Conservation (phyloP, 768 basidiomycete species). For the Lyophyllum atratum region DNA sequence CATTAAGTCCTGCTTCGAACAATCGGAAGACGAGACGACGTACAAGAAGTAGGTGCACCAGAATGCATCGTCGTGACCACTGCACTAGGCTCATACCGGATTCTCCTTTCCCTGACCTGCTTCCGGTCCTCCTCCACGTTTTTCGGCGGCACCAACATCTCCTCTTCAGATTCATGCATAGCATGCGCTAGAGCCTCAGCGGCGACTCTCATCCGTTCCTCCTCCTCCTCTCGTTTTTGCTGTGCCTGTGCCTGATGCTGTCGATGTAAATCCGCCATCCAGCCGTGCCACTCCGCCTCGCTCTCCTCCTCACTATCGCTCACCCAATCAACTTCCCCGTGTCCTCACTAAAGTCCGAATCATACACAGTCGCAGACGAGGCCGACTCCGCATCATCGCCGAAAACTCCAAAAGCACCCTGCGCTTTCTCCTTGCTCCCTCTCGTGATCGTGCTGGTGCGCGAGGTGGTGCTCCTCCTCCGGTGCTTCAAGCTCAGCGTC, state of each 20-base stretch:
- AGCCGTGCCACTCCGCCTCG: slow-evolving; percentile 69
- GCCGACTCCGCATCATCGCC: slow-evolving; percentile 7
- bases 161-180: not conserved
- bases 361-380: slow-evolving; percentile 12
- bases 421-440: slow-evolving; percentile 17
- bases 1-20: not conserved
- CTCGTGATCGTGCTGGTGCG: slow-evolving; percentile 12
- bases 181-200: slow-evolving; percentile 1
- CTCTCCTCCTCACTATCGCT: slow-evolving; percentile 47
- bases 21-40: slow-evolving; percentile 3
- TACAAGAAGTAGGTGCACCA: not conserved
- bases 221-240: slow-evolving; percentile 10
- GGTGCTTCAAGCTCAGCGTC: slow-evolving; percentile 19
- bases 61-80: slow-evolving; percentile 24
- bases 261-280: slow-evolving; percentile 57
- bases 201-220: not conserved
- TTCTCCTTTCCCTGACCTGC: slow-evolving; percentile 20
- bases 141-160: slow-evolving; percentile 11
- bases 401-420: not conserved
- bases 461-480: slow-evolving; percentile 20
- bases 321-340: slow-evolving; percentile 21
- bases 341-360: slow-evolving; percentile 25
- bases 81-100: slow-evolving; percentile 30
- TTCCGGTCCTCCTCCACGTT: slow-evolving; percentile 20
- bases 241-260: slow-evolving; percentile 27